phyloP scores from a whole-genome alignment of 345 rosid genomes.

The Camelina sativa region DNA sequence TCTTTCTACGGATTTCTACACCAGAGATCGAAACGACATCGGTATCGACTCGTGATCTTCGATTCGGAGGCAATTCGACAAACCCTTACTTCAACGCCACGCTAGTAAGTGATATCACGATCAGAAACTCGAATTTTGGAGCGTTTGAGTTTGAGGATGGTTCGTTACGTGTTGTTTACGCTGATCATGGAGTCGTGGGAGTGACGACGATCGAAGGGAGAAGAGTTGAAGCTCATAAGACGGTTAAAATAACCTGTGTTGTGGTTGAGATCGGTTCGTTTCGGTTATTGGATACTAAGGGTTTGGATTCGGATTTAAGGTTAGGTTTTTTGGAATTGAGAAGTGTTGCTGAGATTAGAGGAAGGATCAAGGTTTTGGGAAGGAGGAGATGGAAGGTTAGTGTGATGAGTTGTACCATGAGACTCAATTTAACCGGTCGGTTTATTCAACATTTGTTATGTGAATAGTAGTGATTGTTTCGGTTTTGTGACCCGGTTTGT shows the following conservation, averaged over 20 bases:
- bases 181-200: constrained; percentile 45
- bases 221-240: constrained; percentile 48
- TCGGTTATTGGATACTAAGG: constrained; percentile 26
- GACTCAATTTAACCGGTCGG: constrained; percentile 34
- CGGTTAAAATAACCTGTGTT: constrained; percentile 43
- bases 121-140: constrained; percentile 59
- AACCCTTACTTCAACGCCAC: constrained; percentile 49
- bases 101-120: constrained; percentile 44
- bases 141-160: constrained; percentile 45
- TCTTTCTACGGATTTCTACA: constrained; percentile 44
- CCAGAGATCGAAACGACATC: constrained; percentile 44
- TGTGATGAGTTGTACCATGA: constrained; percentile 44
- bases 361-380: constrained; percentile 47
- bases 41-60: constrained; percentile 37
- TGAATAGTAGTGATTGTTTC: not conserved
- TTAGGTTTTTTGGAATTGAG: constrained; percentile 53
- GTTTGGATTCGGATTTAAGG: constrained; percentile 44
- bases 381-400: constrained; percentile 25
- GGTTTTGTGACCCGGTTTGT: too few species aligned
- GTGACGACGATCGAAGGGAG: constrained; percentile 39
- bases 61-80: constrained; percentile 22
- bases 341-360: constrained; percentile 49
- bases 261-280: constrained; percentile 47
- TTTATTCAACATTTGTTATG: constrained; percentile 42
- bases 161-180: constrained; percentile 41